Base-by-base conservation (phyloP, 805 yeast species). In the baker's yeast (Saccharomyces cerevisiae) region DNA sequence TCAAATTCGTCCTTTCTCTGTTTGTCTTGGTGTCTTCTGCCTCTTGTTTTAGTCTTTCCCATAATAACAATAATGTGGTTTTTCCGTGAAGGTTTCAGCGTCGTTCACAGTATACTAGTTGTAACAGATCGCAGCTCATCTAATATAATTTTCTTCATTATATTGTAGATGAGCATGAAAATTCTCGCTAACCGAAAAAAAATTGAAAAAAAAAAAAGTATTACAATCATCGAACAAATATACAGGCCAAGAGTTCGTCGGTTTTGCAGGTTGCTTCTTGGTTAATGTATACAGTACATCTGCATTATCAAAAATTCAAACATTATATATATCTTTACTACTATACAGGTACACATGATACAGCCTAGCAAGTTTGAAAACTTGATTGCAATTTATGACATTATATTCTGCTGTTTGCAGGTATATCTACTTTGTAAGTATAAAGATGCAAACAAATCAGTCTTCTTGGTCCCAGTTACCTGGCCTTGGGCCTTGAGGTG, bases 401-500 rank as follows among this genome's bases (percentile, higher is more conserved):
- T 36, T 36, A 36, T 36, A 36, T 36, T 36, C 4, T 17, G 22
- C 4, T 3, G 43, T 21, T 17, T 36, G 24, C 43, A 36, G 24
- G 43, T 36, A 17, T 6, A 36, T 17, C 43, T 36, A 36, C 8
- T 32, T 36, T 36, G 17, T 17, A 22, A 36, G 8, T 17, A 8
- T 8, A 17, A 8, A 36, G 43, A 10, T 17, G 24, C 22, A 10
- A 36, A 17, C 41, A 8, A 8, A 36, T 36, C 74, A 89, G 73
- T 91, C 97, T 57, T 80, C 97, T 72, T 85, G 94, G 68, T 90
- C 97, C 97, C 97, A 90, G 75, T 89, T 90, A 57, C 96, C 97
- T 48, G 94, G 92, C 71, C 83, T 83, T 61, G 85, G 85, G 67
- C 87, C 95, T 63, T 78, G 75, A 60, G 80, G 77, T 32, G 97